Base-by-base conservation (phyloP, 768 basidiomycete genomes). In the Aureoboletus auriporus region DNA sequence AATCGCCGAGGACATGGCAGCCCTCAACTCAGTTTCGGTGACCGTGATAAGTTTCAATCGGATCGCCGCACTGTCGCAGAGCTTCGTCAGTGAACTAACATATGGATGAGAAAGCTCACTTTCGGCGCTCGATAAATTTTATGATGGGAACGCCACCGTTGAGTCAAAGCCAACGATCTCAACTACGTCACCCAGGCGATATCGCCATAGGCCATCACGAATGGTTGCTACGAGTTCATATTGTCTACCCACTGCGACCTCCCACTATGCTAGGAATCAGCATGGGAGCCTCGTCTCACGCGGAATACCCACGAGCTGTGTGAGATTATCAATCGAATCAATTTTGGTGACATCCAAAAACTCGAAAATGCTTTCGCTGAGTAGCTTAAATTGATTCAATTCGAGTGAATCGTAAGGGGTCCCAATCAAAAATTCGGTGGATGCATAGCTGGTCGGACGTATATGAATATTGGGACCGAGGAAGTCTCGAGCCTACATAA, bases 351-450 rank as follows among this genome's bases (percentile, higher is more conserved):
- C 20, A 23, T 23, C 20, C 31, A 63, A 33, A 40, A 57, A 63
- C 39, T 59, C 56, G 5, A 63, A 46, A 17, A 58, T 56, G 13
- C 62, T 61, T 16, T 63, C 54, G 8, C 60, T 65, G 12, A 55
- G 54, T 8, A 58, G 45, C 30, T 63, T 63, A 47, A 58, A 53
- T 36, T 58, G 39, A 39, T 42, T 60, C 1, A 55, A 39, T 16
- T 65, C 61, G 29, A 54, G 59, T 28, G 52, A 39, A 14, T 60
- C 57, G n/a, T 61, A 61, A 56, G 3, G 56, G 51, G 38, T 11
- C 10, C 38, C 57, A 29, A 59, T 61, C 56, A 45, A 55, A 60
- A 31, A 54, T 9, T 60, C 41, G 10, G 57, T 46, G 20, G 31
- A 26, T 10, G 35, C 49, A n/a, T 51, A 51, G 3, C 39, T 16